phyloP scores from a whole-genome alignment of 768 basidiomycete genomes.

The Rhodotorula sphaerocarpa region DNA sequence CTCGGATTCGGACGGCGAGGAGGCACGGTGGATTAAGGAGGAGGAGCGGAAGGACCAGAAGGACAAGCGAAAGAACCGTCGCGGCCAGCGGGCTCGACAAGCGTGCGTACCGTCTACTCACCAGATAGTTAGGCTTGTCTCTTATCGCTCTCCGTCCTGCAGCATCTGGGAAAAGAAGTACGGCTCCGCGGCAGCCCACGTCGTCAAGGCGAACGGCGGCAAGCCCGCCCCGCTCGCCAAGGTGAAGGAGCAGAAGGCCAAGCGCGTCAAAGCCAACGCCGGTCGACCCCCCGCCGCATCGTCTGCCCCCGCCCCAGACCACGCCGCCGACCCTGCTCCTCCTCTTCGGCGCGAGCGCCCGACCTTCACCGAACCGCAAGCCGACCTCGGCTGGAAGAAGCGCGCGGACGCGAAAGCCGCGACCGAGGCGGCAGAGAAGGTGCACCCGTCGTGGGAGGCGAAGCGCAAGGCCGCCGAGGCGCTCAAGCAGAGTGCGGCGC shows the following conservation, averaged over 20 bases:
- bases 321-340: not conserved
- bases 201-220: constrained; percentile 51
- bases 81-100: constrained; percentile 86
- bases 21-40: constrained; percentile 61
- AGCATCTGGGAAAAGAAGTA: constrained; percentile 99
- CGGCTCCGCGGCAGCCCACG: constrained; percentile 81
- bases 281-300: constrained; percentile 9
- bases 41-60: constrained; percentile 50
- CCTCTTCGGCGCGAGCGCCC: not conserved
- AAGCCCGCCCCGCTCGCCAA: constrained; percentile 39
- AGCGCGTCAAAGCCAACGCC: constrained; percentile 5
- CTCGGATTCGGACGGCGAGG: constrained; percentile 62
- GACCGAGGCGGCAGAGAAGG: constrained; percentile 43
- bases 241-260: constrained; percentile 25
- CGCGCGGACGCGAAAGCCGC: not conserved
- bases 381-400: constrained; percentile 6
- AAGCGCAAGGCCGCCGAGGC: constrained; percentile 63
- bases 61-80: constrained; percentile 67
- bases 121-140: too few relatives aligned
- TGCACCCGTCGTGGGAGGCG: constrained; percentile 97
- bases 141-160: not conserved
- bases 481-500: constrained; percentile 49
- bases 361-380: constrained; percentile 11
- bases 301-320: not conserved
- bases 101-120: constrained; percentile 57